Evolutionary conservation across 1,139 yeast species (phyloP), one percentile per base, ranked within the genome.

Genomic region (Yamadazyma kanchanaburiensis): DNA sequence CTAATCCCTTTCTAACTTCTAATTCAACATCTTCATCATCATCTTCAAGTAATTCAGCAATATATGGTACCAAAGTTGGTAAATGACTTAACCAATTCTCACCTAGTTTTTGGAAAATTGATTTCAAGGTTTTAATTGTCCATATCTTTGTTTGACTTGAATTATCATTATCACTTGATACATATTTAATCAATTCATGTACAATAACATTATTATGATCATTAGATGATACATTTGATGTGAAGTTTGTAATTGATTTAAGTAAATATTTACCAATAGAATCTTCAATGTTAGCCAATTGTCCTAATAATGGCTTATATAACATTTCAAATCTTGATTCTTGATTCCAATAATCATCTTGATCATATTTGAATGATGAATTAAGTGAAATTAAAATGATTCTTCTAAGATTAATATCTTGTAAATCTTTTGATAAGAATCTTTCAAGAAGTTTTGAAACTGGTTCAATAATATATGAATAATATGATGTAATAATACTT

Each of bases 21-120:
- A 77, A 56, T 58, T 91, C 98, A 18, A 94, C 96, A 27, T 74
- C 77, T 57, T 94, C 98, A 42, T 89, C 94, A 39, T 91, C 97
- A 54, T 89, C 97, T 54, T 91, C 98, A 40, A 91, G 70, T 38
- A 94, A 65, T 59, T 91, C 99, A 5, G 97, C 96, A 55, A 91
- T 86, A 41, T 87, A 74, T 24, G 99, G 99, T 39, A 94, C 95
- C 48, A 91, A 72, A 49, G 91, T 96, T 15, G 98, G 98, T 51
- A 91, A 71, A 66, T 85, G 73, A 22, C 82, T 65, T 41, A 91
- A 74, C 98, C 98, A 91, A 55, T 81, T 88, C 50, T 91, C 97
- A 31, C 97, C 97, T 53, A 88, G 80, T 65, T 85, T 85, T 44
- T 85, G 85, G 72, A 88, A 91, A 24, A 91, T 77, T 15, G 78